phyloP scores from a whole-genome alignment of 2,329 filamentous ascomycete species.

The Dactylellina sp. region DNA sequence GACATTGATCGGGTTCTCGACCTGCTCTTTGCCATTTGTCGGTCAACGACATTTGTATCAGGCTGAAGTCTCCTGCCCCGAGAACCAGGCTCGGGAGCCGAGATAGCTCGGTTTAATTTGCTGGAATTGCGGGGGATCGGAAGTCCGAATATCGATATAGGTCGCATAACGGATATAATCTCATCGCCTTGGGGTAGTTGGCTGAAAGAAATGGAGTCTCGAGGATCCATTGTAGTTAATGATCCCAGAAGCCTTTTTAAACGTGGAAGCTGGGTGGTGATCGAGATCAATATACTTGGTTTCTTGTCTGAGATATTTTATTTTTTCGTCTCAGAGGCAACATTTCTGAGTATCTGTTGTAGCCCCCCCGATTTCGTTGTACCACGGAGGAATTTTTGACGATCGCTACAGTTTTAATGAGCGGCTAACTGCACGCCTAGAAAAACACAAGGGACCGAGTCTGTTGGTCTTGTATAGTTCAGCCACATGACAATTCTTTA shows the following conservation, averaged over 20 bases:
- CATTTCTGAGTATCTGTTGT: no score
- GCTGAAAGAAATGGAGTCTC: background rate
- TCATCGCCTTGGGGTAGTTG: background rate
- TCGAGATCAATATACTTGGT: no score
- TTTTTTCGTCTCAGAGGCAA: no score
- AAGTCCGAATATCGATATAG: conserved; percentile 24
- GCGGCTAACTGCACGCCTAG: background rate
- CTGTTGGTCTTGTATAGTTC: background rate
- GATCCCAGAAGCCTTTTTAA: background rate
- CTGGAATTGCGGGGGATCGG: conserved; percentile 14
- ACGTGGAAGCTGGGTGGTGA: background rate
- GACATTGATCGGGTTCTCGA: conserved; percentile 10
- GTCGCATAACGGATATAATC: conserved; percentile 9
- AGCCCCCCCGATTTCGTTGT: no score
- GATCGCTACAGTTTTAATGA: background rate
- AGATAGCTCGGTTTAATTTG: conserved; percentile 1
- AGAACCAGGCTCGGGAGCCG: background rate
- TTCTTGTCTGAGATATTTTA: no score
- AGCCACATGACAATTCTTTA: background rate
- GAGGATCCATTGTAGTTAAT: background rate
- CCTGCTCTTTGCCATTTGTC: background rate
- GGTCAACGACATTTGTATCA: background rate
- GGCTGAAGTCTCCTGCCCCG: background rate
- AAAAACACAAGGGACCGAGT: background rate
- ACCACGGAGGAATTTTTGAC: background rate